Evolutionary conservation across 805 yeast species (phyloP).

Genomic region (Candida maris): DNA sequence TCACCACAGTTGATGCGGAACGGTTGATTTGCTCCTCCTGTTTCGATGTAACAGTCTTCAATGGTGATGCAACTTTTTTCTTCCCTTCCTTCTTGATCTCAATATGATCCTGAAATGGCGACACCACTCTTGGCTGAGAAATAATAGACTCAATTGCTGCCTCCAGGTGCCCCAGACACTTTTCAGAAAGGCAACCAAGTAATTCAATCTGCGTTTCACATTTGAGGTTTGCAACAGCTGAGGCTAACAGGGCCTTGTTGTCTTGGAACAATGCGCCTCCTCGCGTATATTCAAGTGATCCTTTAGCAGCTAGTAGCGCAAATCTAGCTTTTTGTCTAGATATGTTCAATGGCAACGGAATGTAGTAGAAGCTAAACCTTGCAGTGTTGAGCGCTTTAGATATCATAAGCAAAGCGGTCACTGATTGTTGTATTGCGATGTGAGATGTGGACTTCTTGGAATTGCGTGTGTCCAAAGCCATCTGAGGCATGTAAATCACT

Average conservation of each 20-base stretch:
- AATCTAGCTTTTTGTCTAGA: conserved; percentile 62
- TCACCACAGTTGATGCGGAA: background rate
- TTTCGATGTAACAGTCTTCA: conserved; percentile 14
- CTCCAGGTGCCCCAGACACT: conserved; percentile 55
- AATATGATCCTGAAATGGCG: conserved; percentile 11
- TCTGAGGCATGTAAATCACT: conserved; percentile 61
- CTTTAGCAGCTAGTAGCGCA: conserved; percentile 63
- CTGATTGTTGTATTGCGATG: conserved; percentile 65
- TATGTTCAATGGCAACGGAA: conserved; percentile 63
- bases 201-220: conserved; percentile 48
- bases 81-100: conserved; percentile 18
- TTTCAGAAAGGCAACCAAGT: conserved; percentile 59
- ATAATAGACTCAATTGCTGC: conserved; percentile 58
- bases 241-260: conserved; percentile 53
- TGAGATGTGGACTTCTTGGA: conserved; percentile 50
- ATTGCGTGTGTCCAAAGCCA: conserved; percentile 41
- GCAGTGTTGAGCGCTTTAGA: conserved; percentile 38
- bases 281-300: conserved; percentile 76
- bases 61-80: conserved; percentile 22
- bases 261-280: conserved; percentile 79
- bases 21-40: conserved; percentile 9
- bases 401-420: conserved; percentile 56
- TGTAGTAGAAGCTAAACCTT: conserved; percentile 36
- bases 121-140: conserved; percentile 41
- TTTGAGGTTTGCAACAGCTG: conserved; percentile 47